Percentiles rank a stretch among this genome's conserved stretches.
These are phyloP conservation scores for Jatropha podagrica DNA, from an alignment of 441 rosid genomes.

Conservation along the genomic window DNA sequence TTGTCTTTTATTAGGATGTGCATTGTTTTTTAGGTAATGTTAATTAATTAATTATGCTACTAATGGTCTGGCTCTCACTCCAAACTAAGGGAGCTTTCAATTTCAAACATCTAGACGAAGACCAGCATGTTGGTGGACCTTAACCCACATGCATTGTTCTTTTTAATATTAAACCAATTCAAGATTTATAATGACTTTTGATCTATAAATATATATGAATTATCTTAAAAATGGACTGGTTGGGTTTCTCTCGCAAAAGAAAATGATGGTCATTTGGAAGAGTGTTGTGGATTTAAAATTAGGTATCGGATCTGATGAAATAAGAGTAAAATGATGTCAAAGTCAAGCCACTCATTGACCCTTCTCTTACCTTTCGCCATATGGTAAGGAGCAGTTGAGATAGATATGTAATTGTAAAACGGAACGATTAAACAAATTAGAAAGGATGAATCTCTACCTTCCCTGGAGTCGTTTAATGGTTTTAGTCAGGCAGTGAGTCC, in stretches of 20 bases:
- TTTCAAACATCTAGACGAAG: not conserved
- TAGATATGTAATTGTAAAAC: no score
- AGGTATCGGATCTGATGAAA: conserved; percentile 25
- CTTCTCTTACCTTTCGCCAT: not conserved
- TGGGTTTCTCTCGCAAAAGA: no score
- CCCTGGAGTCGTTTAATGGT: not conserved
- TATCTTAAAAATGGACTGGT: no score
- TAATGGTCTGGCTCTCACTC: not conserved
- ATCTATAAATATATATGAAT: no score
- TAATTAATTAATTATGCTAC: not conserved
- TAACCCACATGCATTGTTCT: conserved; percentile 14
- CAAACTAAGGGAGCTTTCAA: no score
- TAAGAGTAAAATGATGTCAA: conserved; percentile 18
- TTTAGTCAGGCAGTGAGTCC: conserved; percentile 29
- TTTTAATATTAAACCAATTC: no score
- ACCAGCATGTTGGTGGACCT: conserved; percentile 13
- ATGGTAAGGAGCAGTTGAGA: not conserved
- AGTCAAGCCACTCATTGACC: not conserved
- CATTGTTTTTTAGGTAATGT: not conserved
- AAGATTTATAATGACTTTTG: no score
- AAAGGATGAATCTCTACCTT: no score
- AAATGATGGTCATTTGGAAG: no score
- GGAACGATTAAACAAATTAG: no score
- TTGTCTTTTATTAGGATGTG: not conserved
- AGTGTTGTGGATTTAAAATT: conserved; percentile 4